Conservation (phyloP, 2,329 filamentous ascomycete species). For the Hansfordia pulvinata region DNA sequence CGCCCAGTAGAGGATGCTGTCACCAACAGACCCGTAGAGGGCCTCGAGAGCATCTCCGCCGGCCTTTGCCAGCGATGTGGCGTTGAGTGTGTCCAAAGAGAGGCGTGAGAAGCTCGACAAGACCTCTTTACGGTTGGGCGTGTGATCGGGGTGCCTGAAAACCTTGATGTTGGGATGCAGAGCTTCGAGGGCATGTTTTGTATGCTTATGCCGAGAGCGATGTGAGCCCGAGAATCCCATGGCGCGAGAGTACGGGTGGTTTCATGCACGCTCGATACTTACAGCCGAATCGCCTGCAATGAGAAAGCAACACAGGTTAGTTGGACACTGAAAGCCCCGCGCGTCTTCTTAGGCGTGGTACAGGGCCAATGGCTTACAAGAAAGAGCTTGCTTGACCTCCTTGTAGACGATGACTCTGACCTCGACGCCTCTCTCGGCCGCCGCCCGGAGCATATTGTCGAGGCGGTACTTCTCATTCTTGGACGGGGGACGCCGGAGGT, state of each 20-base stretch:
- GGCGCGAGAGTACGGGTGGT: conserved; percentile 3
- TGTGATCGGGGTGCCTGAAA: conserved; percentile 82
- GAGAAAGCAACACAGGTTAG: conserved; percentile 2
- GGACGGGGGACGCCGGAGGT: conserved; percentile 69
- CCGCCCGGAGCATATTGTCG: conserved; percentile 69
- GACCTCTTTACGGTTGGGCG: conserved; percentile 59
- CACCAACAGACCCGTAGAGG: conserved; percentile 70
- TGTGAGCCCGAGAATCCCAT: conserved; percentile 33
- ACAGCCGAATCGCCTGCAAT: conserved; percentile 25
- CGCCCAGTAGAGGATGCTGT: conserved; percentile 79
- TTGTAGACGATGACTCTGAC: conserved; percentile 87
- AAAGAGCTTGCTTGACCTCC: conserved; percentile 72
- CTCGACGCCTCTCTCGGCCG: conserved; percentile 71
- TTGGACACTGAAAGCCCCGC: too few species aligned
- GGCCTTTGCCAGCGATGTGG: conserved; percentile 41
- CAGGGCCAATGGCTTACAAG: conserved; percentile 43
- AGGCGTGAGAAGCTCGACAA: conserved; percentile 41
- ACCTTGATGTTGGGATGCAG: conserved; percentile 77
- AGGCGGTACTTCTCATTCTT: conserved; percentile 73
- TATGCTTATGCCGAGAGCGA: too few species aligned
- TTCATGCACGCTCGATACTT: conserved; percentile 18
- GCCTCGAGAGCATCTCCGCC: conserved; percentile 62
- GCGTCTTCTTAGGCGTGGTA: too few species aligned
- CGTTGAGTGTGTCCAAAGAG: conserved; percentile 23
- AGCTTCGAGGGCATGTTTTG: conserved; percentile 63